Conservation (phyloP, 129 eudicot genomes). For the Saussurea involucrata region DNA sequence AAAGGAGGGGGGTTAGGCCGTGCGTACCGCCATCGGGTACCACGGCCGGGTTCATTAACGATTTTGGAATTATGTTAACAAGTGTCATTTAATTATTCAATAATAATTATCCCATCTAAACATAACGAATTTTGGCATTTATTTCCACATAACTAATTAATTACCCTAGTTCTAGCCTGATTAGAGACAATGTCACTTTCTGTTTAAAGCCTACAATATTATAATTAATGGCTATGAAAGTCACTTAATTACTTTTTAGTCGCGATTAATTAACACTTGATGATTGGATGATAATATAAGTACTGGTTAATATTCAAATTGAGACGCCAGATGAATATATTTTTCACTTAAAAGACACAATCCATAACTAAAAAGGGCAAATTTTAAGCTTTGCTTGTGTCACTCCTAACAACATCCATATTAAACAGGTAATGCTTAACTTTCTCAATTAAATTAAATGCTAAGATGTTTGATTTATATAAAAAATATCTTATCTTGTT, state of each 20-base stretch:
- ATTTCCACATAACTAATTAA: background rate
- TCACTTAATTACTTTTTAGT: background rate
- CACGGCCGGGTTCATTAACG: no score
- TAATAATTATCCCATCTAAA: background rate
- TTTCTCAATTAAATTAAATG: no score
- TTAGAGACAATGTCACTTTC: slow-evolving; percentile 9
- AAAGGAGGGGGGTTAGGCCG: no score
- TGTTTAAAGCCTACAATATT: slow-evolving; percentile 8
- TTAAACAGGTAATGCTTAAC: no score
- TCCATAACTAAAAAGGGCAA: background rate
- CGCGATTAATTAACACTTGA: background rate
- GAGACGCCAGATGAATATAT: background rate
- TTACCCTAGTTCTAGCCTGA: background rate
- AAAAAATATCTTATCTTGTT: no score
- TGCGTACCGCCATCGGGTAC: no score
- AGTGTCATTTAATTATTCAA: slow-evolving; percentile 10
- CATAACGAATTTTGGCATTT: slow-evolving; percentile 1
- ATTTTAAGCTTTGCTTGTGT: no score
- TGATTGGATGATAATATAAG: slow-evolving; percentile 3
- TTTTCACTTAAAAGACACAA: background rate
- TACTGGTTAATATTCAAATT: background rate
- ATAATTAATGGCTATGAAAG: slow-evolving; percentile 19
- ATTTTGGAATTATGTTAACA: background rate
- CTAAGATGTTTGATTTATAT: no score
- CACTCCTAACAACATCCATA: no score